Base-by-base conservation (phyloP, 768 basidiomycete species). In the Auriscalpium microsporum region DNA sequence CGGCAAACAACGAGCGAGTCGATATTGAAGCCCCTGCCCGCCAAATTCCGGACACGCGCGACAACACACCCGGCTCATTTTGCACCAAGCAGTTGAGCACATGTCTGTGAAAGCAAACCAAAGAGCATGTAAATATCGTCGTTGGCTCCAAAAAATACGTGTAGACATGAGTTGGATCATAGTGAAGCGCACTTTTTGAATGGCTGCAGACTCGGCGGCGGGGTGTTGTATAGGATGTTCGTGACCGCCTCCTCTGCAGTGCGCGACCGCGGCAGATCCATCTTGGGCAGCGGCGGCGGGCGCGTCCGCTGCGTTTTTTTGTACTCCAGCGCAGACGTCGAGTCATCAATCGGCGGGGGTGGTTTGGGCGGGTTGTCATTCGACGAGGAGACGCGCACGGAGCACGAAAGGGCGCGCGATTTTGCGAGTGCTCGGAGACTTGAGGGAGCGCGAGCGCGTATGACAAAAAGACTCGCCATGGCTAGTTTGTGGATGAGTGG, bases 51-150 rank as follows among this genome's bases (percentile, higher is more conserved):
- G 95, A 95, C 3, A 99, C 94, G 63, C 96, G 87, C 33, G 95
- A 96, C 11, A 99, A 80, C n/a, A 99, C 96, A 65, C 96, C 96
- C 3, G 96, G 96, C 73, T 99, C 96, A 68, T 99, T 97, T 72
- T 99, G 96, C 4, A 98, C 96, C 57, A 99, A 83, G 70, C 94
- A 97, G 73, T 99, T 98, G 59, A 98, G 79, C 56, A 94, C 81
- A 67, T 98, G 95, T 69, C 94, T 97, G 64, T 14, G 9, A 14
- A 37, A 17, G 4, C 10, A 49, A 44, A 52, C 16, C 35, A 19
- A 6, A 14, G 47, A 58, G 57, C 34, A 56, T 53, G 59, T 56
- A 52, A 52, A 54, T 53, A 48, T 52, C 59, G 56, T 10, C 55
- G 59, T 56, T 53, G 62, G 46, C 48, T 17, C 13, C 35, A n/a